phyloP scores from a whole-genome alignment of 345 rosid species.

The Populus euphratica region DNA sequence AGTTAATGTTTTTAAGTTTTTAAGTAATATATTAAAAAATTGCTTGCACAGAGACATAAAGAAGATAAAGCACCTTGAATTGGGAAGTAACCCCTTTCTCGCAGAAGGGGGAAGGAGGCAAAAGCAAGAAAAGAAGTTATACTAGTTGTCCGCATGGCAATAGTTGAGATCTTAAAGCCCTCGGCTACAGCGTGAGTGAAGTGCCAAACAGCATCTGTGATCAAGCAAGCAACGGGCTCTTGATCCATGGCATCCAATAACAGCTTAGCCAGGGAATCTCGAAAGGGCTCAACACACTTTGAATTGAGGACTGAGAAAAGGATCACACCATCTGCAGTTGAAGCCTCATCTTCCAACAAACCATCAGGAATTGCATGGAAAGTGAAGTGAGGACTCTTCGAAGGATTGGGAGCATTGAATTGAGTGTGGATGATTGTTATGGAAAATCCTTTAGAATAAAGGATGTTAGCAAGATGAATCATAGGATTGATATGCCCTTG shows the following conservation, averaged over 20 bases:
- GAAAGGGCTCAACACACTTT: slow-evolving; percentile 13
- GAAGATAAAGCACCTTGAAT: slow-evolving; percentile 19
- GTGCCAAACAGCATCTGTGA: slow-evolving; percentile 28
- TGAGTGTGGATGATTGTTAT: slow-evolving; percentile 31
- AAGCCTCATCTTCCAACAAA: slow-evolving; percentile 13
- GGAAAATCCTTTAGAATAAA: slow-evolving; percentile 32
- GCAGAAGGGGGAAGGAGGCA: slow-evolving; percentile 29
- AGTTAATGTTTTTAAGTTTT: too few relatives aligned
- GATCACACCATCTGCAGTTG: slow-evolving; percentile 8
- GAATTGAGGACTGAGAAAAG: slow-evolving; percentile 6
- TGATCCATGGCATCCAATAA: slow-evolving; percentile 9
- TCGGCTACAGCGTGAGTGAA: slow-evolving; percentile 33
- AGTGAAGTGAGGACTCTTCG: slow-evolving; percentile 23
- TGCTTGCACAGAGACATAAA: too few relatives aligned
- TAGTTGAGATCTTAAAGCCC: slow-evolving; percentile 20
- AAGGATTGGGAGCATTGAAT: slow-evolving; percentile 31
- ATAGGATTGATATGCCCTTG: slow-evolving; percentile 41
- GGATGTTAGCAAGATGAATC: slow-evolving; percentile 37
- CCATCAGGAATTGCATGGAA: slow-evolving; percentile 23
- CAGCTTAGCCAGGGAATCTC: slow-evolving; percentile 19
- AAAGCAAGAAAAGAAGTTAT: slow-evolving; percentile 28
- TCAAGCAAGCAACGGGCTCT: slow-evolving; percentile 31
- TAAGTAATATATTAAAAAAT: too few relatives aligned
- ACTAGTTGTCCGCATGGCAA: slow-evolving; percentile 32
- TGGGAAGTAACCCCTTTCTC: slow-evolving; percentile 35